These are phyloP conservation scores for Adansonia gregorii DNA, from an alignment of 441 rosid genomes.

Conservation along the genomic window DNA sequence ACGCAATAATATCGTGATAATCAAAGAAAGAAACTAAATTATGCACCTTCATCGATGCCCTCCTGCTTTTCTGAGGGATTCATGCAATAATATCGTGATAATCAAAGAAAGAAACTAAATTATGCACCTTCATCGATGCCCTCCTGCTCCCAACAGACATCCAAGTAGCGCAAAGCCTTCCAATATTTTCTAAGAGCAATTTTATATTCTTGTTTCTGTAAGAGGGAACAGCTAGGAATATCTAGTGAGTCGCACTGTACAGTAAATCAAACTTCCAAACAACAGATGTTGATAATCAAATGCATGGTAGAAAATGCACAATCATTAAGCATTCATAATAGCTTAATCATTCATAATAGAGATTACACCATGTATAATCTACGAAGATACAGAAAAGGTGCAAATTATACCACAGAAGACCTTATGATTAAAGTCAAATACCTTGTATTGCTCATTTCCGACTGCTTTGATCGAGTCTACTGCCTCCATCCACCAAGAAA, in stretches of 20 bases:
- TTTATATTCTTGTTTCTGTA: constrained; percentile 81
- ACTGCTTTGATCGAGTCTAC: constrained; percentile 70
- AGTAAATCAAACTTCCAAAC: neutral
- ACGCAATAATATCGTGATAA: neutral
- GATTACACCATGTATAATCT: neutral
- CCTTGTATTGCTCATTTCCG: constrained; percentile 67
- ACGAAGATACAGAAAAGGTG: neutral
- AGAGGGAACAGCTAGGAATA: constrained; percentile 6
- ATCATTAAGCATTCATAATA: constrained; percentile 1
- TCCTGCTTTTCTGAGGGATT: neutral
- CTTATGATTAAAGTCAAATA: neutral
- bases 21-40: neutral
- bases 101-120: neutral
- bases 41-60: constrained; percentile 74
- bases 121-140: constrained; percentile 79
- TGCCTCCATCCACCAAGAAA: constrained; percentile 90
- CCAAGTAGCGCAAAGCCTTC: constrained; percentile 89
- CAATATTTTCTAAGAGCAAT: constrained; percentile 93
- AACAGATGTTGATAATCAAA: neutral
- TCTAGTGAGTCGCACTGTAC: neutral
- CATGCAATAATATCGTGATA: neutral
- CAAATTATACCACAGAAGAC: neutral
- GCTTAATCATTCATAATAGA: neutral
- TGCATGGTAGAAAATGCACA: neutral
- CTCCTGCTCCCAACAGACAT: constrained; percentile 96